Base-by-base conservation (phyloP, 805 yeast species). In the Ogataea naganishii region DNA sequence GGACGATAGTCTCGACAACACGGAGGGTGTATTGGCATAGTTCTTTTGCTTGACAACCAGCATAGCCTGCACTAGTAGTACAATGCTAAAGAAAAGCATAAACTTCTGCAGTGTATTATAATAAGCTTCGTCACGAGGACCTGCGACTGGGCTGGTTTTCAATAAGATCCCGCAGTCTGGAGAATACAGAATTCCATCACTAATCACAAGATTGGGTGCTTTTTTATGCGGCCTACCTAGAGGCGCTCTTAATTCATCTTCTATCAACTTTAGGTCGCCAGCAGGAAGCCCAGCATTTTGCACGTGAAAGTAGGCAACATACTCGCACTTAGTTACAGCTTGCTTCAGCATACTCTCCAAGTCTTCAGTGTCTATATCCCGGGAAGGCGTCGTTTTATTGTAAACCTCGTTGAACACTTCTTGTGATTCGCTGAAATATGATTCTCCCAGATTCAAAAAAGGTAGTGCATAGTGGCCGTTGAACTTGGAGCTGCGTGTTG, bases 161-260 rank as follows among this genome's bases (percentile, higher is more conserved):
- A 83, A 36, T 3, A 69, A 48, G 3, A 79, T 46, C 0, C 88
- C 94, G 60, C 97, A 88, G 48, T 88, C 95, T 0, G 96, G 96
- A 0, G 95, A 84, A 46, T 82, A 86, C 13, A 84, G 35, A 10
- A 84, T 38, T 6, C 80, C 85, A 8, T 66, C 54, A 2, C 66
- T 50, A 7, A 88, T 44, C 19, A 56, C 57, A 12, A 88, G 39
- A 1, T 52, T 44, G 0, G 96, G 96, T 5, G 78, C 47, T 1
- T 46, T 35, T 12, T 68, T 64, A 11, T 76, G 66, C 2, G 96
- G 96, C 36, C 81, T 60, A 1, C 96, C 96, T n/a, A 69, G 47
- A 1, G 96, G 96, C 37, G 67, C 60, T 8, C 41, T 49, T 14
- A 86, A 55, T 50, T 88, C 97, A 21, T 72, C 66, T 41, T 88